Evolutionary conservation across 129 eudicot species (phyloP), one percentile per base, ranked within the genome.

Genomic region (Rutidosis leptorrhynchoides): DNA sequence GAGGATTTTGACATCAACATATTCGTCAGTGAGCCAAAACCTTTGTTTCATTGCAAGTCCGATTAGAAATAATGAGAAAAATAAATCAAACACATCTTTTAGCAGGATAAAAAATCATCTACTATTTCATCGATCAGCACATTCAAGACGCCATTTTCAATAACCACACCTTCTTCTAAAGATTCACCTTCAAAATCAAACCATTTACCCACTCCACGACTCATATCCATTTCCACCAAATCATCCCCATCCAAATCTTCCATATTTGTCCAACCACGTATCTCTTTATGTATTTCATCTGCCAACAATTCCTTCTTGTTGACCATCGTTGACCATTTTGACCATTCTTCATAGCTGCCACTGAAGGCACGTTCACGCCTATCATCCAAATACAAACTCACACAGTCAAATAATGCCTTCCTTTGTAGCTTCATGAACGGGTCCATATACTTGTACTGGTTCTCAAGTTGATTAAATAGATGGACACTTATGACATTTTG

Each of bases 211-310:
- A 65, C 40, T 12, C 79, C 78, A 57, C 60, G 73, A 74, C 96
- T 86, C 98, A 93, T 93, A 17, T 93, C 96, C 73, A 70, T 85
- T 35, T 93, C 95, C 42, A 93, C 98, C 67, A 86, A 81, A 69
- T 88, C 98, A 51, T 93, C 98, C 68, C 83, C 90, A 81, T 80
- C 75, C 72, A 89, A 48, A 56, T 86, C 96, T 58, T 73, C 91
- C 85, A 75, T 85, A 73, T 75, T 82, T 28, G 68, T 75, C 87
- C 77, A 82, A 15, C 88, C 48, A n/a, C 72, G 49, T 37, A 91
- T 85, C 55, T 87, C 96, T 45, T 77, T 82, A n/a, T 77, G 83
- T 67, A 89, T 60, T 24, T 86, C 90, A 67, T 77, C 87, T 0
- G 87, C 87, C 73, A 93, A 71, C 62, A 58, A 64, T 14, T 77